These are phyloP conservation scores for Parastagonospora avenae DNA, from an alignment of 2,329 filamentous ascomycete genomes.

Conservation along the genomic window DNA sequence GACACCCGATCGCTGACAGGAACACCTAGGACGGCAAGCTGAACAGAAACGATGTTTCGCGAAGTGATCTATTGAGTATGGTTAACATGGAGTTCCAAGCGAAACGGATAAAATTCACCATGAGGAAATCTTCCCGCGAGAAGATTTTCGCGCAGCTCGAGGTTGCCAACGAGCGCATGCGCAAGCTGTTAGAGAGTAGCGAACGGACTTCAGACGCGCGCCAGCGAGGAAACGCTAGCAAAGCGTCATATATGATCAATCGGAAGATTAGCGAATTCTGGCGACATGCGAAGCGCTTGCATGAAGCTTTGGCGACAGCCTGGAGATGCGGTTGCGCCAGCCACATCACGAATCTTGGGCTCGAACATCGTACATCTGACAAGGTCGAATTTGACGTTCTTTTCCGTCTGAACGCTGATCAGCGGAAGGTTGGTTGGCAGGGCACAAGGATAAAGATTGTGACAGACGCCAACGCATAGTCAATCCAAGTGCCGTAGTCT, in stretches of 20 bases:
- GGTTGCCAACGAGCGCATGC: slow-evolving; percentile 15
- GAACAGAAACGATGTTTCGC: slow-evolving; percentile 6
- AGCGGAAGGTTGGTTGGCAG: slow-evolving; percentile 1
- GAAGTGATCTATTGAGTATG: slow-evolving; percentile 8
- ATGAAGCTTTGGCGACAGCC: slow-evolving; percentile 12
- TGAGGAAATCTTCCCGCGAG: slow-evolving; percentile 10
- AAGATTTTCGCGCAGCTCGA: slow-evolving; percentile 12
- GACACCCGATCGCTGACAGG: too few relatives aligned
- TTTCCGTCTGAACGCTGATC: slow-evolving; percentile 2
- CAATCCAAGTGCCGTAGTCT: neutral
- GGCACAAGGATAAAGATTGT: slow-evolving; percentile 14
- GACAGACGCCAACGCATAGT: neutral
- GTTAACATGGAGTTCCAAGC: slow-evolving; percentile 16
- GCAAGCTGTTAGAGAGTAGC: slow-evolving; percentile 16
- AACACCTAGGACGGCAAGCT: slow-evolving; percentile 4
- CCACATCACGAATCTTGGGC: slow-evolving; percentile 9
- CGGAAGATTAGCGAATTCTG: slow-evolving; percentile 13
- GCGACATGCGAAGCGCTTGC: slow-evolving; percentile 12
- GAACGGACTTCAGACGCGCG: slow-evolving; percentile 11
- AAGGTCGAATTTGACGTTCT: slow-evolving; percentile 15
- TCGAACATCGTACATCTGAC: slow-evolving; percentile 9
- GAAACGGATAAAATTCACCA: slow-evolving; percentile 13
- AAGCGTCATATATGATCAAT: slow-evolving; percentile 1
- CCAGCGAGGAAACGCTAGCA: neutral
- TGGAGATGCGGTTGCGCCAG: slow-evolving; percentile 9